Evolutionary conservation across 2,329 filamentous ascomycete species (phyloP).

Genomic region (Ceratocystis albifundus): DNA sequence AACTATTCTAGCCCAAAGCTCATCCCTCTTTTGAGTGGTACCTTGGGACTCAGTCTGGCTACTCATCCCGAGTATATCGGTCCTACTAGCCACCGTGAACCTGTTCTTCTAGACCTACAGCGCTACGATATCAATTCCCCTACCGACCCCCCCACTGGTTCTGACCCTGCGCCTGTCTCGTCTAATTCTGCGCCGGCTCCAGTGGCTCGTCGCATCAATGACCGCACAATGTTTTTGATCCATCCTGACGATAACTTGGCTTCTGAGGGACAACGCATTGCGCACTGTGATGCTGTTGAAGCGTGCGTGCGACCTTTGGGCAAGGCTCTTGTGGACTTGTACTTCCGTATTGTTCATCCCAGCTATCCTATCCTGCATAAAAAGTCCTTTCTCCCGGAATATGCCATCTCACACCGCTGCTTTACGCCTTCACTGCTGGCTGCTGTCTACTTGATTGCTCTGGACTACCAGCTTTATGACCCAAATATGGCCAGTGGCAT

Average conservation of each 20-base stretch:
- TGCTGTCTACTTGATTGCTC: conserved; percentile 42
- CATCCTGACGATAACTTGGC: conserved; percentile 31
- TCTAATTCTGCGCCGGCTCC: conserved; percentile 24
- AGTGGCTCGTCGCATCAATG: conserved; percentile 30
- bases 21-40: conserved; percentile 32
- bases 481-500: conserved; percentile 31
- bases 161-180: conserved; percentile 17
- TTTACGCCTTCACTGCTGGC: conserved; percentile 41
- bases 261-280: conserved; percentile 33
- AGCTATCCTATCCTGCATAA: conserved; percentile 43
- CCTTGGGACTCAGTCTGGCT: conserved; percentile 45
- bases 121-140: conserved; percentile 36
- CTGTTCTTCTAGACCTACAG: conserved; percentile 45
- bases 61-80: conserved; percentile 51
- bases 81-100: conserved; percentile 47
- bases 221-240: conserved; percentile 31
- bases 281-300: conserved; percentile 43
- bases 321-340: conserved; percentile 45
- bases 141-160: neutral
- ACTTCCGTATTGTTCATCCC: conserved; percentile 45
- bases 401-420: conserved; percentile 39
- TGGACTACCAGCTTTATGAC: conserved; percentile 42
- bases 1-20: conserved; percentile 17
- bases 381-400: conserved; percentile 43
- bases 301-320: conserved; percentile 37